Base-by-base conservation (phyloP, 1,284 basidiomycete genomes). In the Ustilago lituana region DNA sequence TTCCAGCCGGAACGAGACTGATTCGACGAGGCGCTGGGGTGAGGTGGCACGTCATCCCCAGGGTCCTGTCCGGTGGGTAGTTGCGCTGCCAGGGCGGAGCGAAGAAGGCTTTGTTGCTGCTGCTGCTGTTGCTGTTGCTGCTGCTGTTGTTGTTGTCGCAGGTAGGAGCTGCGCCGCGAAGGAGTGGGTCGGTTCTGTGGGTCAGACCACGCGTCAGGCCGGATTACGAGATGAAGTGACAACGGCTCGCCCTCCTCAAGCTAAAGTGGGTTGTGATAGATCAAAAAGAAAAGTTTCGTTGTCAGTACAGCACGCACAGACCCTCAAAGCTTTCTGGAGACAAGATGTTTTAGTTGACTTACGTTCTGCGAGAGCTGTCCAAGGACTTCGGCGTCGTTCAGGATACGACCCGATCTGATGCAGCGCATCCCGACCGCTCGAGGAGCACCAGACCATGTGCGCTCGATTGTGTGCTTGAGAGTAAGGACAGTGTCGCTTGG, bases 181-280 rank as follows among this genome's bases (percentile, higher is more conserved):
- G 68, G 58, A 1, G 68, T 71, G 54, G 68, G 68, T 24, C 68
- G 50, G 26, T 66, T 66, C 27, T 66, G 62, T 46, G 68, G 68
- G 52, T 71, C 68, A 32, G 61, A 56, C 77, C 77, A 79, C 32
- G 76, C 77, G 19, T 73, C 77, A 15, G 78, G 78, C 2, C 68
- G 76, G 36, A 80, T 77, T 45, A 76, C 77, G 4, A 78, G 58
- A 56, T 80, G 78, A 49, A 80, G 58, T 14, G 74, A 60, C 7
- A 73, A 39, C 11, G 70, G 55, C 29, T 73, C 66, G 5, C 45
- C 48, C 5, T 27, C 27, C 12, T 71, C 58, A n/a, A 65, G 47
- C 68, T 68, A 14, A 27, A 27, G 50, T 43, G 54, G 24, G 46
- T 32, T 9, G 20, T 22, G 14, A n/a, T 12, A 20, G 17, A 32